Base-by-base conservation (phyloP, 78 protist species). In the Monocercomonoides exilis region DNA sequence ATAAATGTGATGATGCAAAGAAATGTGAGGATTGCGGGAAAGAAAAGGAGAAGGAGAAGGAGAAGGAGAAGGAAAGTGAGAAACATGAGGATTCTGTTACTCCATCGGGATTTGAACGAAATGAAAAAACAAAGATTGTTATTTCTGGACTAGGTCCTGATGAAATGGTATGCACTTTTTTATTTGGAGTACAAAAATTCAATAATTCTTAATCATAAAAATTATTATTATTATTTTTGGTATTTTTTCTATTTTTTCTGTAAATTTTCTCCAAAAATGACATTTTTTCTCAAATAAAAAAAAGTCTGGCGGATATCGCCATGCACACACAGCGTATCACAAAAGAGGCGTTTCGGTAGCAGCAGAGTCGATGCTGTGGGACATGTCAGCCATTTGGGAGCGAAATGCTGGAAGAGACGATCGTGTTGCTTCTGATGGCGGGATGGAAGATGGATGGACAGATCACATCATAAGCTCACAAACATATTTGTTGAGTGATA, bases 151-250 rank as follows among this genome's bases (percentile, higher is more conserved):
- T 54, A 29, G 70, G 70, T 11, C 38, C 70, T 54, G 70, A 54
- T 54, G 70, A 54, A 54, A 54, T 54, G 70, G 70, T 54, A 54
- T 54, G 70, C 70, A 29, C 70, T 54, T n/a, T n/a, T n/a, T n/a
- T n/a, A n/a, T n/a, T n/a, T n/a, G n/a, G n/a, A n/a, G n/a, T n/a
- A n/a, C n/a, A n/a, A n/a, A n/a, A n/a, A n/a, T n/a, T n/a, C n/a
- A n/a, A n/a, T n/a, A n/a, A n/a, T n/a, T n/a, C n/a, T n/a, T n/a
- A n/a, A n/a, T n/a, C n/a, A n/a, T n/a, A n/a, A n/a, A n/a, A n/a
- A n/a, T n/a, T n/a, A n/a, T n/a, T n/a, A n/a, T n/a, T n/a, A n/a
- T n/a, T n/a, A n/a, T n/a, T n/a, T n/a, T n/a, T n/a, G n/a, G n/a
- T n/a, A n/a, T n/a, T n/a, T n/a, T n/a, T n/a, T n/a, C n/a, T n/a